Base-by-base conservation (phyloP, 257 asterid genomes). In the Leptodermis oblonga region DNA sequence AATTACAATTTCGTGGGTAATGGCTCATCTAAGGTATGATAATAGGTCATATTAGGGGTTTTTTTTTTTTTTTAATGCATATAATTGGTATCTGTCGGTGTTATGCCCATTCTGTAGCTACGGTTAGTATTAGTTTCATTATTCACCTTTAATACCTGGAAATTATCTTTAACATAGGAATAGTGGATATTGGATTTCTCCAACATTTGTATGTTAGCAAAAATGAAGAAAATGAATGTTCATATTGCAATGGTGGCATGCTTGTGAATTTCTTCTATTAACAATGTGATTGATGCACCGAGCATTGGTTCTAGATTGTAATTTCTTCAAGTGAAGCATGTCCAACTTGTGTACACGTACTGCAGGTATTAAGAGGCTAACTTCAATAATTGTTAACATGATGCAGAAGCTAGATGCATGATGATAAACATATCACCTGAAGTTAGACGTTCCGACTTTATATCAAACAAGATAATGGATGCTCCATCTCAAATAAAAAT, bases 11-110 rank as follows among this genome's bases (percentile, higher is more conserved):
- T 81, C 75, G 72, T 85, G 85, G 88, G 81, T 39, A 78, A 79
- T 68, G 78, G 77, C 79, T 82, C 89, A 15, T 86, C 88, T 36
- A 94, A 89, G 99, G 99, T 94, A 87, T 67, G 70, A 39, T 58
- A 67, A 61, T 61, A 64, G 49, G 76, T 25, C 43, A 67, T 42
- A 55, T 58, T 14, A 23, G 56, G 13, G 73, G 41, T 51, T 49
- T 54, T 1, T 23, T n/a, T n/a, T n/a, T n/a, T n/a, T n/a, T n/a
- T n/a, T n/a, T n/a, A 17, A 52, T 30, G 61, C n/a, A 68, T 46
- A 23, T 64, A 48, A 34, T 63, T 64, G 62, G 48, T 45, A 20
- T 31, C 6, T 8, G n/a, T 69, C 42, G 75, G 26, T 46, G 22
- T 15, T 60, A 34, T 62, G 69, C 67, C 46, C 42, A 39, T 71